Percentiles rank a stretch among this genome's conserved stretches.
Evolutionary conservation across 2,329 filamentous ascomycete species (phyloP).

Genomic region (Alternaria atra): DNA sequence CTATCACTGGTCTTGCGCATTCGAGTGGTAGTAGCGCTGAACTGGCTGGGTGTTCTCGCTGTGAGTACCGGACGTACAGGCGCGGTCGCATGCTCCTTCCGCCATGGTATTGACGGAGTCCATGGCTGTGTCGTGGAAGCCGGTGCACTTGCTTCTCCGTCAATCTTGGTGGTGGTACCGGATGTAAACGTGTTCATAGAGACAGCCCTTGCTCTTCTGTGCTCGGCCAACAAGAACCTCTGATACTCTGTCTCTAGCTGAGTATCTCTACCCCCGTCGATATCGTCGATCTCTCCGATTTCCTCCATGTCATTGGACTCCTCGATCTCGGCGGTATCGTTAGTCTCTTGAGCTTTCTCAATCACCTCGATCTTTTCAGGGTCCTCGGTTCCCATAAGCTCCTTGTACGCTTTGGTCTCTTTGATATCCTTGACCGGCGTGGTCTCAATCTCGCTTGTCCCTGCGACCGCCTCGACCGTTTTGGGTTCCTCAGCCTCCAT

Average conservation of each 20-base stretch:
- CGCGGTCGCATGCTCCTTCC: neutral
- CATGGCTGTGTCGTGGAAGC: neutral
- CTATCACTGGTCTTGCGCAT: conserved; percentile 5
- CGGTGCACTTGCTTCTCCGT: neutral
- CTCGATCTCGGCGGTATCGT: neutral
- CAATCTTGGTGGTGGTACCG: neutral
- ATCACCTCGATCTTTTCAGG: neutral
- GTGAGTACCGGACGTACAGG: neutral
- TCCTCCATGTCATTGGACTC: neutral
- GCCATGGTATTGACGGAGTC: neutral
- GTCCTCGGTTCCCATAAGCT: neutral
- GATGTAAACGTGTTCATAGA: neutral
- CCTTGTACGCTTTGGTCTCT: neutral
- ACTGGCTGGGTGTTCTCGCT: neutral
- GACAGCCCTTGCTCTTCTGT: neutral
- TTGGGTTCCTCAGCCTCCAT: neutral
- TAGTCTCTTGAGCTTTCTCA: neutral
- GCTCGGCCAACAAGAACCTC: neutral
- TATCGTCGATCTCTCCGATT: neutral
- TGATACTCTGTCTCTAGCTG: neutral
- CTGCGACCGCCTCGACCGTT: neutral
- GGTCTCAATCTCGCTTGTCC: neutral
- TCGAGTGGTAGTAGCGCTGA: neutral
- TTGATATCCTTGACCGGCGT: neutral
- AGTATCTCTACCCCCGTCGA: neutral